A percentile compares a stretch with the other conserved stretches of the same genome.
These are phyloP conservation scores for Drosera capensis DNA, from an alignment of 148 eudicot species.

Conservation along the genomic window DNA sequence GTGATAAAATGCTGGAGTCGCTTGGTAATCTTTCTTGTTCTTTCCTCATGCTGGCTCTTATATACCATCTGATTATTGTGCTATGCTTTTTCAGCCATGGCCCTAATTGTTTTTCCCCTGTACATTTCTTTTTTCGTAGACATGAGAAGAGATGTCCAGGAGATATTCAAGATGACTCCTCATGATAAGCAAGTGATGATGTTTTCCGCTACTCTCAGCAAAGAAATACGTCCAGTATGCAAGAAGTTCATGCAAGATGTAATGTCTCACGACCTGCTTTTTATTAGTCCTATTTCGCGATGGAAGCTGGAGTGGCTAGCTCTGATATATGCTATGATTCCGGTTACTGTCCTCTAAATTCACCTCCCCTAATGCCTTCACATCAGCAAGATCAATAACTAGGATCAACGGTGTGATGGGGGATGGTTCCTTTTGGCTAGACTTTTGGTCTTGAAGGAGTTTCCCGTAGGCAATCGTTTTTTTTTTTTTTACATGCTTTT, in stretches of 20 bases:
- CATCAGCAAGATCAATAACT: slow-evolving; percentile 6
- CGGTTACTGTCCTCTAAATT: slow-evolving; percentile 5
- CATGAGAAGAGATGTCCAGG: slow-evolving; percentile 97
- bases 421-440: background rate
- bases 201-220: slow-evolving; percentile 97
- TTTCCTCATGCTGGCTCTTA: background rate
- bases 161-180: slow-evolving; percentile 96
- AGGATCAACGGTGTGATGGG: background rate
- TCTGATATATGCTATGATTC: background rate
- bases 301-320: slow-evolving; percentile 23
- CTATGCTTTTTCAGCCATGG: background rate
- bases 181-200: slow-evolving; percentile 99
- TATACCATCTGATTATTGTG: background rate
- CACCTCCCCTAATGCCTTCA: slow-evolving; percentile 6
- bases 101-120: background rate
- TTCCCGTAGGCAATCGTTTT: too few relatives aligned
- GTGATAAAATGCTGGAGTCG: slow-evolving; percentile 78
- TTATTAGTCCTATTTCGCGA: slow-evolving; percentile 35
- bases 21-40: slow-evolving; percentile 25
- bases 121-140: slow-evolving; percentile 31
- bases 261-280: slow-evolving; percentile 61
- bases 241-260: slow-evolving; percentile 99
- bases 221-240: slow-evolving; percentile 97
- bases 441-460: too few relatives aligned
- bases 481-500: too few relatives aligned